Conservation (phyloP, 371 early-diverging fungal species). For the Mucor saturninus region DNA sequence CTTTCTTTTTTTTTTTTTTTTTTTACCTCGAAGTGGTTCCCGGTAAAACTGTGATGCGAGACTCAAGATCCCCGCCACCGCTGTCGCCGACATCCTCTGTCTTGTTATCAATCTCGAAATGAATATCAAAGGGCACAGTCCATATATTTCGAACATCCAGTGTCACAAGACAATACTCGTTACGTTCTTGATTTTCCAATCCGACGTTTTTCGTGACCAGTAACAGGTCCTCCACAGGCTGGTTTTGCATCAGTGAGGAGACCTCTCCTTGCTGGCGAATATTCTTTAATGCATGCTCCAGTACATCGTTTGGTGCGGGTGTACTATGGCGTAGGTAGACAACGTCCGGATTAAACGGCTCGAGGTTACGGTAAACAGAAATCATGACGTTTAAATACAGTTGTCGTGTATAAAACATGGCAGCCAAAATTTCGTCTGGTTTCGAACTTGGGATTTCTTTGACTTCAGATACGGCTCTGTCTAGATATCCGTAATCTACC, state of each 20-base stretch:
- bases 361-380: constrained; percentile 72
- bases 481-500: constrained; percentile 74
- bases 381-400: constrained; percentile 72
- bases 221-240: constrained; percentile 22
- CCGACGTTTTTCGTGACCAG: constrained; percentile 5
- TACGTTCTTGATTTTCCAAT: constrained; percentile 34
- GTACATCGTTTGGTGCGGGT: constrained; percentile 23
- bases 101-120: constrained; percentile 55
- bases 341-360: constrained; percentile 70
- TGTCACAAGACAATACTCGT: constrained; percentile 74
- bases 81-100: constrained; percentile 8
- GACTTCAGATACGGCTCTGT: constrained; percentile 21
- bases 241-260: not conserved
- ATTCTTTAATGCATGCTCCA: constrained; percentile 22
- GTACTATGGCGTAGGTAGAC: constrained; percentile 55
- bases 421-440: constrained; percentile 18
- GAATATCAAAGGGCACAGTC: constrained; percentile 69
- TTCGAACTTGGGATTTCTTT: not conserved
- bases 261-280: not conserved
- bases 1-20: no score
- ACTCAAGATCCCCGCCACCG: constrained; percentile 5
- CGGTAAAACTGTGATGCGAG: constrained; percentile 41
- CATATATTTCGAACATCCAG: constrained; percentile 82
- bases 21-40: constrained; percentile 42
- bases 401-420: constrained; percentile 70